These are phyloP conservation scores for Ophiocordyceps camponoti-leonardi DNA, from an alignment of 2,329 filamentous ascomycete species.

Conservation along the genomic window DNA sequence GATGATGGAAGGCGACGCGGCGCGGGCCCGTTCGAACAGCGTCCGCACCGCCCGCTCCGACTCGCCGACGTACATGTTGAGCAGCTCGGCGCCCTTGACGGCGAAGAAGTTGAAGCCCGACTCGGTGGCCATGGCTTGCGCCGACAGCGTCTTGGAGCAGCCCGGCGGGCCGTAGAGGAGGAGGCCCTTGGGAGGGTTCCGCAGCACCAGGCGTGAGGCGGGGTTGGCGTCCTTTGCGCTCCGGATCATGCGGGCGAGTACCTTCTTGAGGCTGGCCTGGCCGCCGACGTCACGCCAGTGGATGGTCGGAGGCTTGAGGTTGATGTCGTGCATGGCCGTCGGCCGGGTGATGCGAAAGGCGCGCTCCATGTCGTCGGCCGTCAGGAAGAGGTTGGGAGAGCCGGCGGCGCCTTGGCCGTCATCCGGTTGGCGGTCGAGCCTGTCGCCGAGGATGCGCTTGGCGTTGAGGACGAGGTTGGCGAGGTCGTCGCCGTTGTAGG, in stretches of 20 bases:
- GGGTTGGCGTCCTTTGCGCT: conserved; percentile 18
- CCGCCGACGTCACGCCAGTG: conserved; percentile 81
- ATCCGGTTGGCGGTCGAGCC: conserved; percentile 7
- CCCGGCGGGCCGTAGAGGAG: conserved; percentile 85
- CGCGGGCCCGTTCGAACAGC: conserved; percentile 69
- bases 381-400: conserved; percentile 12
- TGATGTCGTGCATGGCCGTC: conserved; percentile 76
- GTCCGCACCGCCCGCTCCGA: conserved; percentile 74
- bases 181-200: conserved; percentile 58
- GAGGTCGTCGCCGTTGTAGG: conserved; percentile 69
- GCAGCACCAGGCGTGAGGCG: conserved; percentile 18
- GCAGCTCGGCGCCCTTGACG: conserved; percentile 81
- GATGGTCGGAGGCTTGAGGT: conserved; percentile 73
- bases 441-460: conserved; percentile 9
- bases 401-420: background rate
- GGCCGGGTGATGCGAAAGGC: conserved; percentile 58
- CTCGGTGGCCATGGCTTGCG: conserved; percentile 81
- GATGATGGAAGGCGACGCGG: conserved; percentile 80
- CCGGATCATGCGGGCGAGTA: conserved; percentile 33
- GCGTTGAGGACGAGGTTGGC: conserved; percentile 35
- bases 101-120: conserved; percentile 86
- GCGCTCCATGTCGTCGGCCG: conserved; percentile 36
- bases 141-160: conserved; percentile 85
- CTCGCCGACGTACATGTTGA: conserved; percentile 95
- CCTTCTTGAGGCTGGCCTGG: conserved; percentile 55